phyloP scores from a whole-genome alignment of 306 rosid genomes.

The Inga leiocalycina region DNA sequence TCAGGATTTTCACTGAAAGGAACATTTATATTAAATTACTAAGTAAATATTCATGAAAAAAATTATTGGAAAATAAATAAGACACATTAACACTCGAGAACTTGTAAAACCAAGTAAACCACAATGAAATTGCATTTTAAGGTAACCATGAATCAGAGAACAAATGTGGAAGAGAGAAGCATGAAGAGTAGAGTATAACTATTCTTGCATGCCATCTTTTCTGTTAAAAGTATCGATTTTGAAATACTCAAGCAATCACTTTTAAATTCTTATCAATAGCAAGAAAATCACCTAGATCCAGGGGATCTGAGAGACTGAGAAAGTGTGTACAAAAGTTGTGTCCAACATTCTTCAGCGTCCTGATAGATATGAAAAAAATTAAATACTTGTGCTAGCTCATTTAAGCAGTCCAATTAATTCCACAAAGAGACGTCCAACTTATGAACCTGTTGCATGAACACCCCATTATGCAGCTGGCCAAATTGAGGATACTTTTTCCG shows the following conservation, averaged over 20 bases:
- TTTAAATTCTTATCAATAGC: constrained; percentile 18
- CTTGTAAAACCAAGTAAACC: constrained; percentile 8
- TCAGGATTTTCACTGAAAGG: constrained; percentile 78
- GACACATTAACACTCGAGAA: background rate
- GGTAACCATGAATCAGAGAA: constrained; percentile 6
- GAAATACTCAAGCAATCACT: constrained; percentile 19
- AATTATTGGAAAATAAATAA: constrained; percentile 24
- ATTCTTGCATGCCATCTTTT: constrained; percentile 8
- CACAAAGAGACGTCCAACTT: constrained; percentile 25
- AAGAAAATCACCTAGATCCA: constrained; percentile 71
- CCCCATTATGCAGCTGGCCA: constrained; percentile 89
- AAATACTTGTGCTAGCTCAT: constrained; percentile 28
- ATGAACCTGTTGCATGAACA: constrained; percentile 95
- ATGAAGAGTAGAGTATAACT: background rate
- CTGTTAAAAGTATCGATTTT: constrained; percentile 14
- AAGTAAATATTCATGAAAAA: constrained; percentile 8
- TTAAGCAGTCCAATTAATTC: constrained; percentile 15
- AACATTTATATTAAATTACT: constrained; percentile 25
- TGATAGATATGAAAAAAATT: constrained; percentile 41
- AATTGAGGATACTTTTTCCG: constrained; percentile 96
- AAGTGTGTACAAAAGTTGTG: constrained; percentile 91
- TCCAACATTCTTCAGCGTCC: constrained; percentile 99
- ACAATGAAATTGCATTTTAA: constrained; percentile 21
- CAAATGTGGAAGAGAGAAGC: constrained; percentile 21
- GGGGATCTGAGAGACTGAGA: constrained; percentile 83